Conservation (phyloP, 371 early-diverging fungal genomes). For the Saksenaea oblongispora region DNA sequence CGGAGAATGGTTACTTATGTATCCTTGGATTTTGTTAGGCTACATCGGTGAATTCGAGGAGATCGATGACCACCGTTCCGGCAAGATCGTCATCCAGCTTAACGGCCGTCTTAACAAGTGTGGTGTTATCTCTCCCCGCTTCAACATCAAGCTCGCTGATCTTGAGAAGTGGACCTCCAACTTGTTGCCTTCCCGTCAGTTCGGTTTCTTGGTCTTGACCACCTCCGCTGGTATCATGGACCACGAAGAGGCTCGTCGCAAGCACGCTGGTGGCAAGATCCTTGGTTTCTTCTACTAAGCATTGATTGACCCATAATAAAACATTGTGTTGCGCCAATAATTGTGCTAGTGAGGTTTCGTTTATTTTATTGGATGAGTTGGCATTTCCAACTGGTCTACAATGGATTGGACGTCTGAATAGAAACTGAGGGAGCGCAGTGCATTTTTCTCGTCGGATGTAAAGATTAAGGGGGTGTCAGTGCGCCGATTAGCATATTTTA, state of each 20-base stretch:
- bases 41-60: slow-evolving; percentile 99
- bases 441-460: slow-evolving; percentile 18
- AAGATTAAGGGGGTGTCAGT: slow-evolving; percentile 8
- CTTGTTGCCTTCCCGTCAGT: slow-evolving; percentile 99
- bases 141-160: slow-evolving; percentile 93
- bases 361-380: not conserved
- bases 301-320: not conserved
- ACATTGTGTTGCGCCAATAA: slow-evolving; percentile 4
- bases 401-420: slow-evolving; percentile 25
- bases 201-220: slow-evolving; percentile 96
- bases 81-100: slow-evolving; percentile 98
- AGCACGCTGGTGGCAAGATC: slow-evolving; percentile 99
- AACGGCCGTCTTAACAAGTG: slow-evolving; percentile 99
- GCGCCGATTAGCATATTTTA: not conserved
- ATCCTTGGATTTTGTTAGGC: slow-evolving; percentile 49
- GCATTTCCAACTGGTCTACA: slow-evolving; percentile 7
- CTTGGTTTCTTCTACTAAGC: slow-evolving; percentile 81
- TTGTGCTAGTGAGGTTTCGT: not conserved
- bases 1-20: slow-evolving; percentile 4
- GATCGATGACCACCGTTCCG: slow-evolving; percentile 98
- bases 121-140: slow-evolving; percentile 99
- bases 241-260: slow-evolving; percentile 98
- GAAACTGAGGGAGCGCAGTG: slow-evolving; percentile 27
- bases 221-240: slow-evolving; percentile 99
- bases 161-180: slow-evolving; percentile 97